Evolutionary conservation across 2,329 filamentous ascomycete species (phyloP), one percentile per base, ranked within the genome.

Genomic region (Xylaria polymorpha): DNA sequence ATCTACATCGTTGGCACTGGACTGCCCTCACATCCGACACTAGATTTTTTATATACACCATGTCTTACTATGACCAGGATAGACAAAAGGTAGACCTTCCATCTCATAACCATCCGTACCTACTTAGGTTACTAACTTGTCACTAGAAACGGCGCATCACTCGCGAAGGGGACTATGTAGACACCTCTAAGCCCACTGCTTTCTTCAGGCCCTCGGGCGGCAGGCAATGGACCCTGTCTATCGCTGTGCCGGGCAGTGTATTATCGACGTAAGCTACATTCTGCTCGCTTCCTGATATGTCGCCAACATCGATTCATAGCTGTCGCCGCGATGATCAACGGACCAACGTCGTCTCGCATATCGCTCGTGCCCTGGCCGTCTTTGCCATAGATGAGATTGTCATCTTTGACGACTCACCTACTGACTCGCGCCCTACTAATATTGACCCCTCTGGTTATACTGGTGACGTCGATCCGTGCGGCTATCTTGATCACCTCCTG

Each of bases 381-480:
- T 97, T 96, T 81, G 91, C 88, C 76, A 87, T 97, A 73, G 94
- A 97, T 78, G 94, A 97, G 81, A 86, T 97, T 37, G 85, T 97
- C 60, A 83, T 97, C 64, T 97, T 92, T 79, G 90, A 95, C 77
- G 94, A 97, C 80, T 85, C 84, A 43, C 85, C 85, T 1, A 59
- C 75, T 7, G 81, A 84, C 15, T 76, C 83, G 39, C 85, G 85
- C 39, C 81, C 83, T 37, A 79, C 79, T 22, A 80, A 80, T 64
- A 83, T 86, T 60, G 86, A 89, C 73, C 83, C 84, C 60, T 80
- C 84, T 57, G 80, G 83, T 75, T 86, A 89, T 81, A 94, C 91
- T 0, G 92, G 90, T 71, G 92, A 90, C 77, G 84, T 88, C 15
- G 91, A 96, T 76, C 93, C 93, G 0, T 90, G 90, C 67, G 91